Conservation (phyloP, 2,329 filamentous ascomycete species). For the Raffaelea deltoideospora region DNA sequence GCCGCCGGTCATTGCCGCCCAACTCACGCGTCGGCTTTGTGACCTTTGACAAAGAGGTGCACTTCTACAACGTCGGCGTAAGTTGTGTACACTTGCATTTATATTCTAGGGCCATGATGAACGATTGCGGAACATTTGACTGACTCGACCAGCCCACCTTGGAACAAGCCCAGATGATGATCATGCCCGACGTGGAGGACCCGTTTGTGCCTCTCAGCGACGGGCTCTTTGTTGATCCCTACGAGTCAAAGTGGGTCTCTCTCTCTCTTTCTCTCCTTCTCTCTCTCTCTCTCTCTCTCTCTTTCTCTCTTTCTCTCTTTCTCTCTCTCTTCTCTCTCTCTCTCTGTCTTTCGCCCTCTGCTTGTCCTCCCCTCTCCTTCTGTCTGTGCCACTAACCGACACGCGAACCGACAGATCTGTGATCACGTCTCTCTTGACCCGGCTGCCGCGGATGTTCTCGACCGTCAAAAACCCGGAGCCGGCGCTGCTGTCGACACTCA, state of each 20-base stretch:
- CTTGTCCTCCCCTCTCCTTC: background rate
- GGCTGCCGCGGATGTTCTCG: conserved; percentile 75
- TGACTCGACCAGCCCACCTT: conserved; percentile 56
- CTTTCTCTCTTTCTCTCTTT: background rate
- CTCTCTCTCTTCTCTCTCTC: conserved; percentile 12
- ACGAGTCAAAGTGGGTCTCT: conserved; percentile 54
- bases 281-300: conserved; percentile 4
- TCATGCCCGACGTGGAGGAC: conserved; percentile 95
- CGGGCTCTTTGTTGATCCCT: conserved; percentile 86
- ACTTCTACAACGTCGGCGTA: conserved; percentile 92
- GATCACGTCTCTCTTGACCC: conserved; percentile 73
- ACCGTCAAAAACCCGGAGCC: conserved; percentile 82
- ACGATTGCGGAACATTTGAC: too few relatives aligned
- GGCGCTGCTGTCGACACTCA: conserved; percentile 69
- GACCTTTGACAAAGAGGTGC: conserved; percentile 90
- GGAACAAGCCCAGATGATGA: conserved; percentile 90
- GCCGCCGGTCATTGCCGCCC: conserved; percentile 48
- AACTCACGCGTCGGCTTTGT: conserved; percentile 87
- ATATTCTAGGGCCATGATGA: too few relatives aligned
- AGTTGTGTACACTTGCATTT: too few relatives aligned
- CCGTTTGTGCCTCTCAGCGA: conserved; percentile 87
- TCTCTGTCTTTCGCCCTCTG: too few relatives aligned
- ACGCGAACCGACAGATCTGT: conserved; percentile 35
- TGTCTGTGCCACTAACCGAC: conserved; percentile 12
- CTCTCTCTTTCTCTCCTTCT: background rate